Base-by-base conservation (phyloP, 768 basidiomycete species). In the Amanita muscaria region DNA sequence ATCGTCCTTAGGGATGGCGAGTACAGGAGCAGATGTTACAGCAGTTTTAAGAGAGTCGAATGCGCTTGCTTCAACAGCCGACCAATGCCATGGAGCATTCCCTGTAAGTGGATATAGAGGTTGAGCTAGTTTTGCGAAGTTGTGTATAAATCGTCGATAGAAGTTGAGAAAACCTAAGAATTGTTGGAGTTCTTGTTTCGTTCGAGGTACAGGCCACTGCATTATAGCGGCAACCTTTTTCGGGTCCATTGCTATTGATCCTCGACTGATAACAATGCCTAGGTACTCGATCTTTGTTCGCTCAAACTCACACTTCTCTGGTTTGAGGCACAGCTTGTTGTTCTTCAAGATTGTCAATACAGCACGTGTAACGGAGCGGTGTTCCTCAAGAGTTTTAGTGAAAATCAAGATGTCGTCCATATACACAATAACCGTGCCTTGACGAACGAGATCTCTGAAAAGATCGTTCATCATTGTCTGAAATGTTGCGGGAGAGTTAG, bases 381-480 rank as follows among this genome's bases (percentile, higher is more conserved):
- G 27, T 29, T 29, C 12, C 12, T 29, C 27, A 6, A 6, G 6
- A 12, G 7, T 29, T 29, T 29, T 12, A 6, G 27, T 6, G 12
- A 29, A 29, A 6, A 29, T 12, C 12, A 29, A 12, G 12, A 29
- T 29, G 27, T 29, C 27, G 12, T 72, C 66, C 14, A 71, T 46
- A 46, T 72, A 73, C 0, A 72, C 61, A 4, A 70, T 53, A 2
- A 68, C 32, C 22, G 31, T 30, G 1, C 58, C 58, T 30, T 52
- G 47, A 5, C 42, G 22, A 9, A 71, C 45, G 6, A 53, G 27
- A 4, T 66, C 59, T 12, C 12, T 39, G 46, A 69, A 59, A 14
- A 73, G 56, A 41, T 73, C 59, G 40, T 74, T 67, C 49, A 74
- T 60, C 32, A 74, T 63, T 0, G 59, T 49, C n/a, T 77, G 62